These are phyloP conservation scores for Tubosaeta sp. DNA, from an alignment of 768 basidiomycete genomes.

Conservation along the genomic window DNA sequence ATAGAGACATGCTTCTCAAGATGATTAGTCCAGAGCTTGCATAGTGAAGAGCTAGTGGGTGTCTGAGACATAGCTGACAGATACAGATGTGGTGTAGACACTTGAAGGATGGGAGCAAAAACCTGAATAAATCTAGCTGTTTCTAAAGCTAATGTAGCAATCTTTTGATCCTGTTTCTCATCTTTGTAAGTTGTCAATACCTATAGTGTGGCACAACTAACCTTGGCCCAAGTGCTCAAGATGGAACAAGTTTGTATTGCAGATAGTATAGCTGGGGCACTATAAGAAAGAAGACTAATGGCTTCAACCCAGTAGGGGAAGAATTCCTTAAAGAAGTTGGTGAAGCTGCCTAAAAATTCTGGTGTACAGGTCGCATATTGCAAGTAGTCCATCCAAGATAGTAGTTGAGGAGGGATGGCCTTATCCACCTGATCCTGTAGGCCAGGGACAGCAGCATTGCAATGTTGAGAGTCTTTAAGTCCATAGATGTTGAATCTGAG, in stretches of 20 bases:
- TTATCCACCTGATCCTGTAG: not conserved
- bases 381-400: not conserved
- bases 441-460: not conserved
- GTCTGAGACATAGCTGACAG: constrained; percentile 4
- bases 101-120: no score
- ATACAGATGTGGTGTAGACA: no score
- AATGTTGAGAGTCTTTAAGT: not conserved
- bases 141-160: constrained; percentile 1
- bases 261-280: not conserved
- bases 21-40: not conserved
- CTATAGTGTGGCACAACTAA: not conserved
- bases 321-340: not conserved
- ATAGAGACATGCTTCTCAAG: not conserved
- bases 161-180: not conserved
- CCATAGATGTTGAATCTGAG: not conserved
- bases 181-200: not conserved
- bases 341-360: not conserved
- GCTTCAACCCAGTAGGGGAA: not conserved
- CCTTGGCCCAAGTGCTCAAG: constrained; percentile 3
- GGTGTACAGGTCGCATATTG: not conserved
- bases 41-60: not conserved
- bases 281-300: not conserved
- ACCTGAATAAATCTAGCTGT: not conserved
- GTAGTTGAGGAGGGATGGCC: not conserved
- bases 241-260: not conserved